These are phyloP conservation scores for Aspergillus funiculosus DNA, from an alignment of 495 filamentous ascomycete species.

Conservation along the genomic window DNA sequence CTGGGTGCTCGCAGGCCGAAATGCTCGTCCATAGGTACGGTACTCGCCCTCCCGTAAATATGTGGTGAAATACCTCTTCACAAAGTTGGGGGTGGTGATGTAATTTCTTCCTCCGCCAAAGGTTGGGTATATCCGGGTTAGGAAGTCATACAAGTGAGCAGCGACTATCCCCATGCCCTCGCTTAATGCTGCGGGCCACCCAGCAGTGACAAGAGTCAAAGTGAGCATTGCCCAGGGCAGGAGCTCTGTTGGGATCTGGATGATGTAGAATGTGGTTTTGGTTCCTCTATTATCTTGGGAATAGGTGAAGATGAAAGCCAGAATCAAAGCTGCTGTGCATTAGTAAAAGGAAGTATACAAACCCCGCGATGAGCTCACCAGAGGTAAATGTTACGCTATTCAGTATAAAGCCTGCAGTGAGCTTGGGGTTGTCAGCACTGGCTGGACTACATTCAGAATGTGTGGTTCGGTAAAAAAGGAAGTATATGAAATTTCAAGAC, in stretches of 20 bases:
- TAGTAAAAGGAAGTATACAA: slow-evolving; percentile 19
- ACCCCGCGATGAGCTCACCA: slow-evolving; percentile 30
- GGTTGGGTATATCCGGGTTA: slow-evolving; percentile 73
- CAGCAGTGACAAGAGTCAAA: slow-evolving; percentile 55
- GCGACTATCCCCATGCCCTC: slow-evolving; percentile 68
- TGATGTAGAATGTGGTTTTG: slow-evolving; percentile 64
- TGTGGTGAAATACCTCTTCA: slow-evolving; percentile 56
- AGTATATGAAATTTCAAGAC: slow-evolving; percentile 19
- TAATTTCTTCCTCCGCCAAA: slow-evolving; percentile 74
- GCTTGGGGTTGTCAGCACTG: slow-evolving; percentile 42
- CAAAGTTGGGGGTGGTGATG: slow-evolving; percentile 59
- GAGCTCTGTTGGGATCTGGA: slow-evolving; percentile 68
- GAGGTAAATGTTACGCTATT: slow-evolving; percentile 50
- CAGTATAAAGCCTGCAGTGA: slow-evolving; percentile 46
- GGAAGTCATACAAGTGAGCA: slow-evolving; percentile 80
- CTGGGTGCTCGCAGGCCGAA: slow-evolving; percentile 21
- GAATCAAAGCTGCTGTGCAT: slow-evolving; percentile 56
- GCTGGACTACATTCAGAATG: slow-evolving; percentile 19
- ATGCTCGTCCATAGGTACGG: slow-evolving; percentile 58
- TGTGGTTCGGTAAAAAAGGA: slow-evolving; percentile 19
- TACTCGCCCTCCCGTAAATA: slow-evolving; percentile 26
- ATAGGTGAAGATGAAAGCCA: slow-evolving; percentile 76
- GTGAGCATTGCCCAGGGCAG: slow-evolving; percentile 72
- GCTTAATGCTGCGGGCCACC: slow-evolving; percentile 41
- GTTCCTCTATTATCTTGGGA: slow-evolving; percentile 72